Evolutionary conservation across 2,329 filamentous ascomycete species (phyloP).

Genomic region (Botryotinia narcissicola): DNA sequence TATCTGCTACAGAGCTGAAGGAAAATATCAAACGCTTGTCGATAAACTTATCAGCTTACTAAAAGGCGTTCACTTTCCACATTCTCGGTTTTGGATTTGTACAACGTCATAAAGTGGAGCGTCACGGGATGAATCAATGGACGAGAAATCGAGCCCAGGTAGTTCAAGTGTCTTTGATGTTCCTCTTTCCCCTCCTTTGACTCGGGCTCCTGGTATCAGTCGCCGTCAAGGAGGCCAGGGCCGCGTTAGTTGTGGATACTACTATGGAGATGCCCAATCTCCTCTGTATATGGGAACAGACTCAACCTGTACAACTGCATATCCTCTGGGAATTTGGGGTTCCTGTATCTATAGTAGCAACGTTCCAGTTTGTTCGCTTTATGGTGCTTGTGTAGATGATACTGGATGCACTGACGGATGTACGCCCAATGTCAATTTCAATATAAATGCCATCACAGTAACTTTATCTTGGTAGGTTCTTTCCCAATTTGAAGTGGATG

Average conservation of each 20-base stretch:
- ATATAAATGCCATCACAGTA: background rate
- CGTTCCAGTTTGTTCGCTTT: background rate
- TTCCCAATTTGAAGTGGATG: rapidly evolving
- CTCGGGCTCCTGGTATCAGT: background rate
- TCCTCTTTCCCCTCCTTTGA: background rate
- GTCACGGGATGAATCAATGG: background rate
- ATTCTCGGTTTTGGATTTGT: background rate
- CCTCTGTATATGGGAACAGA: background rate
- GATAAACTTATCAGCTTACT: background rate
- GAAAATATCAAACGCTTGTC: background rate
- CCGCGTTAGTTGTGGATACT: background rate
- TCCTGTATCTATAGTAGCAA: background rate
- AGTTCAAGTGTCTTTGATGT: background rate
- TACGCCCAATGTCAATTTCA: background rate
- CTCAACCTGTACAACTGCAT: conserved; percentile 1
- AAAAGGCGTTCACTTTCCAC: background rate
- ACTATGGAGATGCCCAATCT: background rate
- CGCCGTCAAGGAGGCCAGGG: background rate
- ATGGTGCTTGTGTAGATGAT: background rate
- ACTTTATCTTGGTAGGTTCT: background rate
- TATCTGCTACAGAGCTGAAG: too few relatives aligned
- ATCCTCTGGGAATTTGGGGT: background rate
- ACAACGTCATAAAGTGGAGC: background rate
- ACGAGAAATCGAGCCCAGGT: background rate
- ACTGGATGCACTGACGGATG: background rate